Conservation (phyloP, 768 basidiomycete species). For the Rhizopogon rudus region DNA sequence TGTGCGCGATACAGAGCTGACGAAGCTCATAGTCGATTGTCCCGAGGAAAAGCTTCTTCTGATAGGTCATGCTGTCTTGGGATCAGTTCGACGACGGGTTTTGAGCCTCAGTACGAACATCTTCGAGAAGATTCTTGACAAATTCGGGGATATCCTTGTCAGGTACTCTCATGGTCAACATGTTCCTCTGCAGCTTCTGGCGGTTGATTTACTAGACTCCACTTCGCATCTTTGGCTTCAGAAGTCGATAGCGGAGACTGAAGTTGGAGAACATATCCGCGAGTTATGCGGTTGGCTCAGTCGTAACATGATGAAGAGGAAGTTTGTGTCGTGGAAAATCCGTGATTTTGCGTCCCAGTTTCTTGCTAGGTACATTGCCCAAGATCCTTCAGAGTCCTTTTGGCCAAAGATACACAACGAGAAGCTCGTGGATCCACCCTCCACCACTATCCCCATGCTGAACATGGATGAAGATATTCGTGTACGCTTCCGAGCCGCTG, state of each 20-base stretch:
- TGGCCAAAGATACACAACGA: constrained; percentile 38
- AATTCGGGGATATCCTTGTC: constrained; percentile 46
- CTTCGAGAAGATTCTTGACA: constrained; percentile 48
- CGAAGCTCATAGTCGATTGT: constrained; percentile 45
- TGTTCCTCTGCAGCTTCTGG: constrained; percentile 47
- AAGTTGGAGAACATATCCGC: constrained; percentile 41
- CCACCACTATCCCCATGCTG: constrained; percentile 45
- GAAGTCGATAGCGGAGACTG: constrained; percentile 22
- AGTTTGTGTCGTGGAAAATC: constrained; percentile 58
- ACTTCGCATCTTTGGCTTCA: constrained; percentile 58
- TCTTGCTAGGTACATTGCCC: constrained; percentile 55
- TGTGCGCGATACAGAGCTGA: constrained; percentile 58
- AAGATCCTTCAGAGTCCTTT: constrained; percentile 48
- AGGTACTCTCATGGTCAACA: constrained; percentile 52
- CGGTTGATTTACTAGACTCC: constrained; percentile 58
- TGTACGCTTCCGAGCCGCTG: constrained; percentile 74
- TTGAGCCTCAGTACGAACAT: constrained; percentile 48
- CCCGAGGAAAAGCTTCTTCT: constrained; percentile 53
- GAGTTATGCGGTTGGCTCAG: constrained; percentile 54
- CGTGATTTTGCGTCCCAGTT: constrained; percentile 64
- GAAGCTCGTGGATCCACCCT: constrained; percentile 31
- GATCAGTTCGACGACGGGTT: constrained; percentile 47
- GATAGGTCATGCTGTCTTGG: constrained; percentile 51
- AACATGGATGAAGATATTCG: constrained; percentile 74
- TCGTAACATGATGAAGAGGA: constrained; percentile 31